Base-by-base conservation (phyloP, 768 basidiomycete species). In the Trametopsis cervina region DNA sequence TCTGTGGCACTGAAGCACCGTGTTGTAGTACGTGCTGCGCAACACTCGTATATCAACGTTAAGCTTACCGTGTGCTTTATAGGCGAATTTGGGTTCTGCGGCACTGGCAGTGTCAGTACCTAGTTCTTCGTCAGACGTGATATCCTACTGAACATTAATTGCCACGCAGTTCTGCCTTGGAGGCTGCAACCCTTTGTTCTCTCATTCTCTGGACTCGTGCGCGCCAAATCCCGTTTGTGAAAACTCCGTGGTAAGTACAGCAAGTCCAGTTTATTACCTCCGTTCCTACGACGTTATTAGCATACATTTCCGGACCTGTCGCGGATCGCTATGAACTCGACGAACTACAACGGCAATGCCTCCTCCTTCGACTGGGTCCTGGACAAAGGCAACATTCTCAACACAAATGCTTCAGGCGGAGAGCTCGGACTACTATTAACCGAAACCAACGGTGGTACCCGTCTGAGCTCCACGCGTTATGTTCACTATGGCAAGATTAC, bases 101-200 rank as follows among this genome's bases (percentile, higher is more conserved):
- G 77, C 15, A 58, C 58, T 27, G 69, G 69, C 38, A 57, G 60
- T 40, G 72, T 75, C 23, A 18, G 40, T 40, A 7, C 36, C 22
- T 18, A 7, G 10, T 2, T n/a, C n/a, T 21, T 44, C 9, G 17
- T 12, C 24, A 26, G 17, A 20, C 10, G 18, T 5, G 15, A 24
- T 40, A 40, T 18, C n/a, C 7, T 10, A 13, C 42, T 9, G 15
- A 15, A 24, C 42, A 15, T 43, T 24, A 35, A 22, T 18, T 40
- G 17, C 12, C 18, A 33, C 27, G 20, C 55, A 88, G 81, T 91
- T 81, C 63, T 91, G 89, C 60, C 69, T 89, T 26, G 87, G 86
- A 40, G 90, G 90, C n/a, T 93, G 90, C 69, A 80, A 92, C 58
- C 88, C 90, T 17, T 71, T 89, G 24, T 66, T 71, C 37, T 92